Conservation (phyloP, 768 basidiomycete species). For the Lentinula sp. region DNA sequence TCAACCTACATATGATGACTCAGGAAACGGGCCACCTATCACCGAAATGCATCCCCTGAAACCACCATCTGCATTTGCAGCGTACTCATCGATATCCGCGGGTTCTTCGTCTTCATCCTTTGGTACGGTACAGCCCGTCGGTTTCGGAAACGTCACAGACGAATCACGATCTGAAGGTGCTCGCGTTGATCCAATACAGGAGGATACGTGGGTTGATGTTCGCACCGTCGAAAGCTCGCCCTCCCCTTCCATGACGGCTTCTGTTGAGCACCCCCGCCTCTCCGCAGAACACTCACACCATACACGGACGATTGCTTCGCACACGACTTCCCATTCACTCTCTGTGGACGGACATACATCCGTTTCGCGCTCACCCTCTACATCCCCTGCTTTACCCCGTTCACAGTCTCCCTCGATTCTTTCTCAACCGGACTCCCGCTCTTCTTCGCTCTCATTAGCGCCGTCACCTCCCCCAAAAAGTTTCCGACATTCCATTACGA, state of each 20-base stretch:
- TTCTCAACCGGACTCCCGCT: background rate
- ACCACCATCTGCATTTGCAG: background rate
- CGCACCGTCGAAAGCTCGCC: background rate
- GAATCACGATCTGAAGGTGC: background rate
- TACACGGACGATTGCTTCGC: constrained; percentile 4
- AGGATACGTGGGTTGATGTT: constrained; percentile 6
- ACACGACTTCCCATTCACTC: constrained; percentile 11
- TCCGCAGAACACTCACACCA: constrained; percentile 12
- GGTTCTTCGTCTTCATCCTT: constrained; percentile 12
- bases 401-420: constrained; percentile 3
- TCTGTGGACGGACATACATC: background rate
- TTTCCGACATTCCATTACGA: constrained; percentile 40
- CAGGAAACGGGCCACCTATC: background rate
- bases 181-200: background rate
- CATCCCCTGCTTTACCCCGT: constrained; percentile 7
- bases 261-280: constrained; percentile 5
- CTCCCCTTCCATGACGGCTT: background rate
- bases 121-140: constrained; percentile 21
- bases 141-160: background rate
- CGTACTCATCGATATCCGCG: constrained; percentile 4
- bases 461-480: constrained; percentile 39
- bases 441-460: background rate
- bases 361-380: constrained; percentile 13
- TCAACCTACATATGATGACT: background rate
- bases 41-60: constrained; percentile 2